These are phyloP conservation scores for Salix koriyanagi DNA, from an alignment of 345 rosid species.

Conservation along the genomic window DNA sequence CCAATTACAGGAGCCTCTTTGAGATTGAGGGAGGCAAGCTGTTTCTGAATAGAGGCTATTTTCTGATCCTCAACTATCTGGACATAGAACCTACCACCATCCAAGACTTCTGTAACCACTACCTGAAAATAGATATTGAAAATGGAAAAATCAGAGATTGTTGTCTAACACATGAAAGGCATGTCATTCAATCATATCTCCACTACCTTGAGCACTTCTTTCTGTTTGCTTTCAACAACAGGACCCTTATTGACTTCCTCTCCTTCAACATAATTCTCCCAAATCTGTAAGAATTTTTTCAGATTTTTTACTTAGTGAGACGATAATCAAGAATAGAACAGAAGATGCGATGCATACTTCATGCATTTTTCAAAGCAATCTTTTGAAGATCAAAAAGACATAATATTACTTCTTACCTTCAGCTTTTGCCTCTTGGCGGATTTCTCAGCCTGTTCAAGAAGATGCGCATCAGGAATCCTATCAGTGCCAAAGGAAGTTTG, in stretches of 20 bases:
- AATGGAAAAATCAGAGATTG: slow-evolving; percentile 3
- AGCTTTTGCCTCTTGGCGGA: slow-evolving; percentile 83
- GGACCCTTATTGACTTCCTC: slow-evolving; percentile 73
- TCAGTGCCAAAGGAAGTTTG: slow-evolving; percentile 84
- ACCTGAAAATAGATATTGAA: slow-evolving; percentile 48
- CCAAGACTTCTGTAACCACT: slow-evolving; percentile 82
- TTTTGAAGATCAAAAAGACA: background rate
- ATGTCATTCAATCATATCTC: background rate
- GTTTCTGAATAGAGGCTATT: slow-evolving; percentile 73
- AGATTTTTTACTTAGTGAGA: background rate
- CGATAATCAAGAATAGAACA: background rate
- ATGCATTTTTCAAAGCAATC: background rate
- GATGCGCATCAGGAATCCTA: slow-evolving; percentile 72
- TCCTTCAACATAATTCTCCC: slow-evolving; percentile 99
- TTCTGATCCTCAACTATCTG: slow-evolving; percentile 79
- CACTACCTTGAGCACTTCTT: slow-evolving; percentile 78
- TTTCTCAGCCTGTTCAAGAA: slow-evolving; percentile 82
- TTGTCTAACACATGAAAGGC: background rate
- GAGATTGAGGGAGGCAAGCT: slow-evolving; percentile 66
- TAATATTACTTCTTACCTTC: slow-evolving; percentile 47
- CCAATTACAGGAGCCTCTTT: slow-evolving; percentile 79
- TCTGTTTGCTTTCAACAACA: slow-evolving; percentile 67
- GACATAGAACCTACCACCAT: slow-evolving; percentile 85
- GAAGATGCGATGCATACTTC: background rate
- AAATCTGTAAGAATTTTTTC: slow-evolving; percentile 47